A percentile compares a stretch with the other conserved stretches of the same genome.
Conservation (phyloP, 108 stramenopile species). For the Skeletonema grethae region DNA sequence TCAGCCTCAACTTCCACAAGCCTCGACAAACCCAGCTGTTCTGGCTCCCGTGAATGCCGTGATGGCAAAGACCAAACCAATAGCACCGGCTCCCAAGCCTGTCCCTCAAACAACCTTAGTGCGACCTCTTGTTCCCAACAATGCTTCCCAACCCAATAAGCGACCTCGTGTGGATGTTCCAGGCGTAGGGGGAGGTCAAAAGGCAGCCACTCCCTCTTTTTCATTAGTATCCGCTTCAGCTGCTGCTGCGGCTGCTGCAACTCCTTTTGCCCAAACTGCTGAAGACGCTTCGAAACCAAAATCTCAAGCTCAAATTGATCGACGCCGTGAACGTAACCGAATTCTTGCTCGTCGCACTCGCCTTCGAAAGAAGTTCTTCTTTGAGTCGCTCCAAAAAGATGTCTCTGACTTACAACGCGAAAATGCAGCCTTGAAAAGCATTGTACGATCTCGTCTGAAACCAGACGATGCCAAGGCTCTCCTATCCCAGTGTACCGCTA, state of each 20-base stretch:
- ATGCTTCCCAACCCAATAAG: conserved; percentile 11
- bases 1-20: conserved; percentile 15
- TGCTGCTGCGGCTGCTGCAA: conserved; percentile 1
- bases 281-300: conserved; percentile 49
- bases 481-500: conserved; percentile 67
- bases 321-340: conserved; percentile 93
- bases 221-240: conserved; percentile 4
- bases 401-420: conserved; percentile 82
- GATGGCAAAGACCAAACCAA: neutral
- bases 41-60: conserved; percentile 13
- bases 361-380: conserved; percentile 97
- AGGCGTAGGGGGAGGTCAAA: neutral
- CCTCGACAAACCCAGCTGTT: conserved; percentile 4
- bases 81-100: neutral
- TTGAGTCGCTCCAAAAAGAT: conserved; percentile 93
- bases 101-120: conserved; percentile 5
- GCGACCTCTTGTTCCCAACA: neutral
- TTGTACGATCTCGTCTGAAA: conserved; percentile 63
- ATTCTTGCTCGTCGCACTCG: conserved; percentile 94
- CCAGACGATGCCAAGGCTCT: conserved; percentile 51
- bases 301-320: conserved; percentile 87
- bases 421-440: conserved; percentile 77
- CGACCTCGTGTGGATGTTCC: conserved; percentile 17
- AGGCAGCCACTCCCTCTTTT: neutral
- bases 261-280: conserved; percentile 10